A percentile compares a stretch with the other conserved stretches of the same genome.
Conservation (phyloP, 164 flowering plant species). For the Vitis riparia region DNA sequence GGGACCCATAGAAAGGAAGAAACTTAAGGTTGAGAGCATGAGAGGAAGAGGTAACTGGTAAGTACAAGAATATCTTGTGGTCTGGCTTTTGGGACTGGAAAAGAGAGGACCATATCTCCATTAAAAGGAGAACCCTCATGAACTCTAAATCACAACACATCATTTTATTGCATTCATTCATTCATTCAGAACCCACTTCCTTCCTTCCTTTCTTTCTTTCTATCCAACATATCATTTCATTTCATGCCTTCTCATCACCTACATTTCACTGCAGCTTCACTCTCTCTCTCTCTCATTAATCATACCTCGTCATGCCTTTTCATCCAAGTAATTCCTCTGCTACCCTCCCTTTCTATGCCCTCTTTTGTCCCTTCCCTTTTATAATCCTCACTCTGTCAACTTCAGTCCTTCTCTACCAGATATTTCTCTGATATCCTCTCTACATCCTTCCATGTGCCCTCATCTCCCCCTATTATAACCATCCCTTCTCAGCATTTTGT, state of each 20-base stretch:
- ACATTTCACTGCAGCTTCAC: background rate
- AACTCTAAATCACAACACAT: slow-evolving; percentile 17
- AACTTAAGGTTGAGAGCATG: background rate
- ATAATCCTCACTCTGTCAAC: slow-evolving; percentile 58
- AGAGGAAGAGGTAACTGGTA: slow-evolving; percentile 4
- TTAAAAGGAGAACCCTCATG: slow-evolving; percentile 17
- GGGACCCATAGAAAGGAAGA: background rate
- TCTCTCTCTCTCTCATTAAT: slow-evolving; percentile 24
- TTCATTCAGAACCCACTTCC: slow-evolving; percentile 27
- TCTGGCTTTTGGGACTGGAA: slow-evolving; percentile 15
- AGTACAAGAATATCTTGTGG: slow-evolving; percentile 23
- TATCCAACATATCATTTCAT: slow-evolving; percentile 16
- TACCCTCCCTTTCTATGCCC: slow-evolving; percentile 50
- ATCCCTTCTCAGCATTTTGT: slow-evolving; percentile 13
- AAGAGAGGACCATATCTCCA: slow-evolving; percentile 16
- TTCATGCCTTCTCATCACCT: slow-evolving; percentile 11
- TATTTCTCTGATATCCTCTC: slow-evolving; percentile 56
- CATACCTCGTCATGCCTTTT: slow-evolving; percentile 45
- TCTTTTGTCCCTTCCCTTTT: slow-evolving; percentile 78
- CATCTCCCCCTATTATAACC: slow-evolving; percentile 20
- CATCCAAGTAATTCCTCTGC: slow-evolving; percentile 57
- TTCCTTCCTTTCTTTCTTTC: slow-evolving; percentile 7
- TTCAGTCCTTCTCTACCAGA: slow-evolving; percentile 91
- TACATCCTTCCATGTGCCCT: slow-evolving; percentile 16
- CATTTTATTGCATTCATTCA: slow-evolving; percentile 42